Evolutionary conservation across 192 early-diverging fungal genomes (phyloP).

Genomic region (Entrophospora sp.): DNA sequence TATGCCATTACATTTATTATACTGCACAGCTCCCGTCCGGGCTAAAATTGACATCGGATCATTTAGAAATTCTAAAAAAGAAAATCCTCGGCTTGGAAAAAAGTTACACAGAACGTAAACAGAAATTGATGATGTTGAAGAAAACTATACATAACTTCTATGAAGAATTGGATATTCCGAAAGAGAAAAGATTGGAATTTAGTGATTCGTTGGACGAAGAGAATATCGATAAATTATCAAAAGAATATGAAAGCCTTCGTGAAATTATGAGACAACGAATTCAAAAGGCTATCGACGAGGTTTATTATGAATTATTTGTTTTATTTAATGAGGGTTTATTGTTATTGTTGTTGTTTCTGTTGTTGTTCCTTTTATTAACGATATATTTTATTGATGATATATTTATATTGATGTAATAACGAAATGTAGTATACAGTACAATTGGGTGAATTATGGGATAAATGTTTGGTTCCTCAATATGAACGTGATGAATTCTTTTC

Average conservation of each 20-base stretch:
- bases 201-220: conserved; percentile 16
- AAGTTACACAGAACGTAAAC: conserved; percentile 5
- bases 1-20: conserved; percentile 8
- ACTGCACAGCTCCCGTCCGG: background rate
- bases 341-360: too few species aligned
- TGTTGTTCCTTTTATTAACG: background rate
- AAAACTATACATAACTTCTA: background rate
- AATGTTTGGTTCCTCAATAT: conserved; percentile 20
- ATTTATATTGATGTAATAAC: background rate
- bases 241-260: conserved; percentile 1
- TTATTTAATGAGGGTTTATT: too few species aligned
- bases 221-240: background rate
- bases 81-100: background rate
- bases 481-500: conserved; percentile 20
- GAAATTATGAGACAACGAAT: conserved; percentile 14
- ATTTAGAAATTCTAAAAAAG: background rate
- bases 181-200: background rate
- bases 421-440: conserved; percentile 8
- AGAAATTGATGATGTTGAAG: background rate
- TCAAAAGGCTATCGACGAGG: conserved; percentile 20
- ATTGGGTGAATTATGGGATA: conserved; percentile 21
- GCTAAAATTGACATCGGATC: background rate
- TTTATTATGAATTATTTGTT: background rate
- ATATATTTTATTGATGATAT: background rate
- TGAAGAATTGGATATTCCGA: conserved; percentile 13